Base-by-base conservation (phyloP, 768 basidiomycete genomes). In the Pulveroboletus sp. region DNA sequence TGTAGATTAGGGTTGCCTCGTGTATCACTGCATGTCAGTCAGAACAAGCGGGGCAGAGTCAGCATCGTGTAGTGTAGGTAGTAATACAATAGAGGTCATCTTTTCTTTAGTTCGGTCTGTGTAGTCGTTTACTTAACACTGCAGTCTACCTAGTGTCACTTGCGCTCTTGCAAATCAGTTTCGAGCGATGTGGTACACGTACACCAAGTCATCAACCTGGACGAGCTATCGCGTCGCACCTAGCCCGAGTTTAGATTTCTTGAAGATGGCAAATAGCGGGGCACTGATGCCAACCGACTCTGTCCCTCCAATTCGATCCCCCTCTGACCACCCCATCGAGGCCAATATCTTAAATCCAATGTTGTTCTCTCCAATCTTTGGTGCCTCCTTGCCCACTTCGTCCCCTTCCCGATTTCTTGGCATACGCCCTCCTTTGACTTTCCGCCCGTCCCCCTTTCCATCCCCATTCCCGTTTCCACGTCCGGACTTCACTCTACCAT, bases 311-410 rank as follows among this genome's bases (percentile, higher is more conserved):
- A 95, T 93, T 11, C 77, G 72, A 37, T 81, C 76, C 0, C 93
- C 93, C 59, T 92, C 89, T 3, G 79, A 65, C 93, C 93, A 95
- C 37, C 94, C 94, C 94, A 97, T 96, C 52, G 78, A 74, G 14
- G 85, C 82, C 55, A 97, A 65, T 81, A 98, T 80, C 70, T 71
- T 80, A 72, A 95, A 96, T 0, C 95, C 95, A 43, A 93, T 61
- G 58, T 97, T 97, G 2, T 80, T 71, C 55, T 79, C 73, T 12
- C 79, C 84, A 47, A 97, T 86, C 71, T 85, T 91, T 2, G 88
- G 88, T 12, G 90, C 91, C 42, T 84, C 83, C 74, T 85, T 85
- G 14, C 93, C 93, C 40, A 96, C 91, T 56, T 85, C 83, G 44
- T 94, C 92, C 26, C 93, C 93, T 31, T 96, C 93, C 41, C 71